Evolutionary conservation across 805 yeast species (phyloP).

Genomic region (Wickerhamiella siamensis): DNA sequence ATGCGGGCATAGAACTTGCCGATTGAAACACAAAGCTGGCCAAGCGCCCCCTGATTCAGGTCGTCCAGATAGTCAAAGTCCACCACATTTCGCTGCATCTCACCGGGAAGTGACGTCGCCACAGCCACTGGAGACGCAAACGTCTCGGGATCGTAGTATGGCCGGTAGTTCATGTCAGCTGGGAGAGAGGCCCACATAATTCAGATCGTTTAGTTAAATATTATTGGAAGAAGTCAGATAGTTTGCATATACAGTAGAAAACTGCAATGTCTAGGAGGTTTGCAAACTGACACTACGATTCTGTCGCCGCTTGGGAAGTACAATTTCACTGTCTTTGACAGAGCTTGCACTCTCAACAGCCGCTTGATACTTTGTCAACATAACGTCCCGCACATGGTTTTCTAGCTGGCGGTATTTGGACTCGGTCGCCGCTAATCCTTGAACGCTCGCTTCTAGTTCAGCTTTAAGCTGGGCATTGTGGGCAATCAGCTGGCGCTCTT

Average conservation of each 20-base stretch:
- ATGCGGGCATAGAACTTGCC: constrained; percentile 55
- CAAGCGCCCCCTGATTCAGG: constrained; percentile 36
- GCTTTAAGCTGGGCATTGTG: constrained; percentile 10
- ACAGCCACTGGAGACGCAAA: constrained; percentile 2
- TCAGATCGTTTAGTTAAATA: too few relatives aligned
- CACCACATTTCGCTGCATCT: neutral
- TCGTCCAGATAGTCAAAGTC: constrained; percentile 19
- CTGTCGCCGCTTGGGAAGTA: constrained; percentile 5
- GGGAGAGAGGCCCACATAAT: neutral
- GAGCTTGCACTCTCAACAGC: constrained; percentile 9
- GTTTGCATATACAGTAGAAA: too few relatives aligned
- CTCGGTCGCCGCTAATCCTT: constrained; percentile 12
- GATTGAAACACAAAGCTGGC: constrained; percentile 46
- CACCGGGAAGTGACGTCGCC: neutral
- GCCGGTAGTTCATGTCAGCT: constrained; percentile 4
- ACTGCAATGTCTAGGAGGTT: neutral
- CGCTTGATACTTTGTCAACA: constrained; percentile 14
- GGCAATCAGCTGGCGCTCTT: constrained; percentile 6
- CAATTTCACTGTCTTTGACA: constrained; percentile 1
- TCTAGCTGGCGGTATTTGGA: constrained; percentile 12
- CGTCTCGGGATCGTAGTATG: constrained; percentile 1
- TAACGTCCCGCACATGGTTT: constrained; percentile 13
- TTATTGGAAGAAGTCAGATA: neutral
- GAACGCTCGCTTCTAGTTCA: constrained; percentile 11
- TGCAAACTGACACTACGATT: neutral